phyloP scores from a whole-genome alignment of 2,329 filamentous ascomycete genomes.

The Colletotrichum agaves region DNA sequence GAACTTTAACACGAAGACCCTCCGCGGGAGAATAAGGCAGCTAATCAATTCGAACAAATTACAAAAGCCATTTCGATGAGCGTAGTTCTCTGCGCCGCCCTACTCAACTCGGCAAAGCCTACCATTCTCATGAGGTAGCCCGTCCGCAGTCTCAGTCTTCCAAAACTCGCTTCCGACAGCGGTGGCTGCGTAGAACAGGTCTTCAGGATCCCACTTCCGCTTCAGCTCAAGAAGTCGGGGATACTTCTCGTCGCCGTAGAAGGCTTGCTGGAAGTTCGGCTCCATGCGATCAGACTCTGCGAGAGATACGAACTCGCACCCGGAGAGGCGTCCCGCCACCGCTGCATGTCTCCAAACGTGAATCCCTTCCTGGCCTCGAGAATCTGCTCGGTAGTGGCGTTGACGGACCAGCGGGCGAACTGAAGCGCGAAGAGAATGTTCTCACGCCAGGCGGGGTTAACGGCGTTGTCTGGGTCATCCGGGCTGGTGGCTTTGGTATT shows the following conservation, averaged over 20 bases:
- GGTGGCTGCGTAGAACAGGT: constrained; percentile 44
- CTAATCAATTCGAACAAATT: no score
- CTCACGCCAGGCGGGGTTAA: constrained; percentile 58
- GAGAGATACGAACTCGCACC: constrained; percentile 42
- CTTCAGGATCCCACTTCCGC: constrained; percentile 44
- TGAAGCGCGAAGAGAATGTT: constrained; percentile 49
- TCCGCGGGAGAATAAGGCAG: no score
- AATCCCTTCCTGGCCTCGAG: constrained; percentile 42
- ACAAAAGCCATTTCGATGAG: no score
- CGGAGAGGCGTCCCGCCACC: constrained; percentile 43
- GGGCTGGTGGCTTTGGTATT: constrained; percentile 24
- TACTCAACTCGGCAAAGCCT: neutral
- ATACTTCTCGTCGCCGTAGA: constrained; percentile 45
- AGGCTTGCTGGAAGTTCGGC: constrained; percentile 44
- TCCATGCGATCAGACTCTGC: constrained; percentile 47
- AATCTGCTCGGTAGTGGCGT: constrained; percentile 24
- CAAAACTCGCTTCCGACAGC: constrained; percentile 44
- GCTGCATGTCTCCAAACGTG: constrained; percentile 45
- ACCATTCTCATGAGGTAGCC: constrained; percentile 25
- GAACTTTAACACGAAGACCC: no score
- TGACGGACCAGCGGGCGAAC: constrained; percentile 19
- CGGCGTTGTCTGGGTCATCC: constrained; percentile 45
- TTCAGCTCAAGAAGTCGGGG: constrained; percentile 43
- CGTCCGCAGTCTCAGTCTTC: constrained; percentile 29
- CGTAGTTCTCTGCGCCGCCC: neutral